Evolutionary conservation across 495 filamentous ascomycete species (phyloP).

Genomic region (Daldinia childiae): DNA sequence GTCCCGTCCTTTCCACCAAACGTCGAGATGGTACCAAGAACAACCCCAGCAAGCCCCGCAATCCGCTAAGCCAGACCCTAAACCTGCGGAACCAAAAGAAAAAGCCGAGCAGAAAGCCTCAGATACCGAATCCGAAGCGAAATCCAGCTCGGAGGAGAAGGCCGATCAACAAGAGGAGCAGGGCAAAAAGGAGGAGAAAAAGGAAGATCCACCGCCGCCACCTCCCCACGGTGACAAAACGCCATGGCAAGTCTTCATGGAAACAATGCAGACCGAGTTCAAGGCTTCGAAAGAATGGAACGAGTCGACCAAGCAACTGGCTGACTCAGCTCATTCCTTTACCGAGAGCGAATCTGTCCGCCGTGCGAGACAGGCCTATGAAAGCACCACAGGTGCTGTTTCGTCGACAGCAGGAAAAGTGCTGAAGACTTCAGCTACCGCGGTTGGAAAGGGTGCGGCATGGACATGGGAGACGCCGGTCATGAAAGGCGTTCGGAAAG

Average conservation of each 20-base stretch:
- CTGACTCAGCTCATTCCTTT: conserved; percentile 86
- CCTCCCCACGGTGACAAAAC: conserved; percentile 97
- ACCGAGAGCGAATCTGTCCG: conserved; percentile 94
- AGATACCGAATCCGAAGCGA: conserved; percentile 54
- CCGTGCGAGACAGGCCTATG: conserved; percentile 84
- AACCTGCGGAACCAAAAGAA: conserved; percentile 47
- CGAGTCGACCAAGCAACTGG: conserved; percentile 94
- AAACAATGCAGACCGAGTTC: conserved; percentile 91
- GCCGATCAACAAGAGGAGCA: conserved; percentile 56
- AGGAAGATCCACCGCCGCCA: conserved; percentile 84
- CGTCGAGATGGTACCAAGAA: conserved; percentile 47
- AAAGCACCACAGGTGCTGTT: conserved; percentile 79
- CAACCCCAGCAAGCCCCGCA: conserved; percentile 42
- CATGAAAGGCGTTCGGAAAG: conserved; percentile 90
- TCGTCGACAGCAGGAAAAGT: conserved; percentile 77
- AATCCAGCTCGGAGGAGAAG: conserved; percentile 56
- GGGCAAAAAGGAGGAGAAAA: conserved; percentile 65
- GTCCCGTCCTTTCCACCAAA: conserved; percentile 56
- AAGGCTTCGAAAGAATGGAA: conserved; percentile 99
- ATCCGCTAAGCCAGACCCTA: conserved; percentile 49
- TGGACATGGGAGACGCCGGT: conserved; percentile 98
- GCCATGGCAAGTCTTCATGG: conserved; percentile 97
- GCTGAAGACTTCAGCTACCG: conserved; percentile 84
- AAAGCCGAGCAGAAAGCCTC: conserved; percentile 41
- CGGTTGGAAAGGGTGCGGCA: conserved; percentile 84